Evolutionary conservation across 1,139 yeast genomes (phyloP), one percentile per base, ranked within the genome.

Genomic region (Kodamaea alishanica): DNA sequence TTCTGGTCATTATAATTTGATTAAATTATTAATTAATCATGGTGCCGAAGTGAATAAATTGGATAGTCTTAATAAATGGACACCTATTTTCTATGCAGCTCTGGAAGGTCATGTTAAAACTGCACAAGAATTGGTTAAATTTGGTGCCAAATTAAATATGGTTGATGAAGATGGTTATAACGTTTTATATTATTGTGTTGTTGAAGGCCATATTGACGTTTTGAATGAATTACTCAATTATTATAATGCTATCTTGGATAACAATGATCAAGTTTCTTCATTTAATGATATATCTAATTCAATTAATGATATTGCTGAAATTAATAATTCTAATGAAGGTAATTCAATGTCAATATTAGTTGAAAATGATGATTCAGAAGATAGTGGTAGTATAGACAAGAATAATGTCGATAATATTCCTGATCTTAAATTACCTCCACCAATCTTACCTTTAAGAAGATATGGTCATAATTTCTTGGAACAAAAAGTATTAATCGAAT

Each of bases 401-500:
- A 58, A 58, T 30, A 79, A 73, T 39, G 64, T 75, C 3, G 95
- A 87, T 50, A 75, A 81, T 20, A 90, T 92, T 36, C 98, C 98
- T 0, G 96, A 88, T 52, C 73, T 92, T 42, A 80, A 89, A 27
- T 70, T 92, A 41, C 98, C 98, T 1, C 98, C 98, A 1, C 98
- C 98, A 8, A 88, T 92, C 39, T 79, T 92, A 35, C 98, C 98
- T 0, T 68, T 92, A 40, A 75, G 97, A 53, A 76, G 95, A 49
- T 92, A 92, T 56, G 98, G 98, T 6, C 98, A 92, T 63, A 92
- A 89, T 61, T 92, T 89, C 65, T 67, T 92, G 54, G 97, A 92
- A 54, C 87, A 84, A 56, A 88, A 86, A 54, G 88, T 87, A 3
- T 79, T 89, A 48, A 75, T 92, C 28, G 95, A 90, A 56, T 65